These are phyloP conservation scores for Fusarium tanahbumbuense DNA, from an alignment of 2,329 filamentous ascomycete genomes.

Conservation along the genomic window DNA sequence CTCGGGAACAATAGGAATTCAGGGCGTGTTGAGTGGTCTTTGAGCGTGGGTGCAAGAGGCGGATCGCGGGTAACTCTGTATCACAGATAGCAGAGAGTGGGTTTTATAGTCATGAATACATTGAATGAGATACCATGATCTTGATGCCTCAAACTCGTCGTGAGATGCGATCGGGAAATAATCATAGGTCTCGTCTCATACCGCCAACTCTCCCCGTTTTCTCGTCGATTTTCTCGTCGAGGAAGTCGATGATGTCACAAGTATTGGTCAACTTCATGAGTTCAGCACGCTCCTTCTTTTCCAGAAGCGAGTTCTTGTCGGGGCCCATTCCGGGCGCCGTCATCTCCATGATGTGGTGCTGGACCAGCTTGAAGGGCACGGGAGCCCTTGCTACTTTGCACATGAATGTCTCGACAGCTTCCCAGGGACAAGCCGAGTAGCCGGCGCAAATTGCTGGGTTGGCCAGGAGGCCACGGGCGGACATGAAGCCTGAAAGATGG, in stretches of 20 bases:
- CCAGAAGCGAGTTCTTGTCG: constrained; percentile 64
- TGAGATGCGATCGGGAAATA: background rate
- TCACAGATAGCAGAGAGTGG: constrained; percentile 14
- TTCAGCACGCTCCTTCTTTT: constrained; percentile 64
- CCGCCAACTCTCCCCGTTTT: constrained; percentile 49
- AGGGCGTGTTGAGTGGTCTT: constrained; percentile 79
- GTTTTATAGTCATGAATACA: constrained; percentile 34
- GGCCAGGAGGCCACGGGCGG: constrained; percentile 73
- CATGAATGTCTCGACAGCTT: constrained; percentile 72
- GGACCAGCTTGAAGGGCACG: constrained; percentile 70
- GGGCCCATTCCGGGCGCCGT: constrained; percentile 66
- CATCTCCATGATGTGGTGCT: constrained; percentile 78
- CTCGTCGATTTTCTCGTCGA: constrained; percentile 63
- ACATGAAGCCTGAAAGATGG: constrained; percentile 73
- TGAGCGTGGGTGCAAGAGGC: constrained; percentile 30
- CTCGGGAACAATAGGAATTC: constrained; percentile 81
- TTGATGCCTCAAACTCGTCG: background rate
- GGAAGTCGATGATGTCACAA: constrained; percentile 69
- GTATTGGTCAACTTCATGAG: constrained; percentile 64
- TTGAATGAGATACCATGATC: constrained; percentile 43
- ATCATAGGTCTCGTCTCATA: constrained; percentile 51
- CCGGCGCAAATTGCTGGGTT: constrained; percentile 75
- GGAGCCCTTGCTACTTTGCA: constrained; percentile 66
- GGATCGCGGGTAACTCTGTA: constrained; percentile 15
- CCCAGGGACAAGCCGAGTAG: constrained; percentile 67